phyloP scores from a whole-genome alignment of 148 eudicot species.

The Chenopodium quinoa region DNA sequence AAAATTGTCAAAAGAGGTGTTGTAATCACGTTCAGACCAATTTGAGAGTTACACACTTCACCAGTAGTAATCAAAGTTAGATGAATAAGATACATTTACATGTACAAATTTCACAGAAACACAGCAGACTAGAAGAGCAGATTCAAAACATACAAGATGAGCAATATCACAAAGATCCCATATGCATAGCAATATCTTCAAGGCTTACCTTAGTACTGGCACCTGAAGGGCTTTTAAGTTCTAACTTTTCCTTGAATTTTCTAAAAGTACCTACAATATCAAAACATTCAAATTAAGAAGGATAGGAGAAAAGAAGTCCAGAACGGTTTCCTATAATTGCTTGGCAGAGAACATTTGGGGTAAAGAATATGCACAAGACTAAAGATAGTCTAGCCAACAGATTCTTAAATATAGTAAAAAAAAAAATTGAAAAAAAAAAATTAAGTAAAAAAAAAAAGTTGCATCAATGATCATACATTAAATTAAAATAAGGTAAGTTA shows the following conservation, averaged over 20 bases:
- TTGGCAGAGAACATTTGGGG: neutral
- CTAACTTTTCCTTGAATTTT: conserved; percentile 81
- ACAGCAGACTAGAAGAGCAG: neutral
- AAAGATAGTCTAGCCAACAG: no score
- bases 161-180: neutral
- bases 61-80: neutral
- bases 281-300: conserved; percentile 1
- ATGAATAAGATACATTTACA: neutral
- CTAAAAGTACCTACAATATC: conserved; percentile 66
- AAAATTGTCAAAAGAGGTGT: neutral
- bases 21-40: neutral
- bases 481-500: neutral
- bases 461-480: neutral
- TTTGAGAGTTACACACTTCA: neutral
- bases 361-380: neutral
- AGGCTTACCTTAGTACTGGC: conserved; percentile 55
- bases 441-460: neutral
- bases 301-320: neutral
- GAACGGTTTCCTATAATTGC: neutral
- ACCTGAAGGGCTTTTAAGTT: conserved; percentile 53
- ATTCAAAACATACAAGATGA: neutral
- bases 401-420: neutral
- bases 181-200: neutral
- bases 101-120: neutral
- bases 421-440: neutral